Conservation (phyloP, 1,284 basidiomycete genomes). For the Boletellus deceptivus region DNA sequence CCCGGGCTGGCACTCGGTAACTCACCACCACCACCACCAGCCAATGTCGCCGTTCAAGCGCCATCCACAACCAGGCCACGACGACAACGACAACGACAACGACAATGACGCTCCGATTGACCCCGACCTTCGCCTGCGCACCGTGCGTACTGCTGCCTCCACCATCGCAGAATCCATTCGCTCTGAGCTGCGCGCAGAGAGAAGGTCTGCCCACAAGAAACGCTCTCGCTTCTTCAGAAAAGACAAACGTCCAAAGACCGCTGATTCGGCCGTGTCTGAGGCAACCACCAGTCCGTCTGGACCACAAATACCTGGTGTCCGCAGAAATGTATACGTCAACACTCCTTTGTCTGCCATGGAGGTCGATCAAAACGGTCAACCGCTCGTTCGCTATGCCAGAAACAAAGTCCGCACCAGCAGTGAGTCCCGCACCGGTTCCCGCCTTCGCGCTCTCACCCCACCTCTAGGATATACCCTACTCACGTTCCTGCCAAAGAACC, state of each 20-base stretch:
- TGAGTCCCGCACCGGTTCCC: constrained; percentile 41
- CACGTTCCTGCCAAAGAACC: constrained; percentile 92
- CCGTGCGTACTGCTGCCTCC: constrained; percentile 84
- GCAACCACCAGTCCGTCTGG: constrained; percentile 8
- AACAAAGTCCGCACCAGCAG: constrained; percentile 96
- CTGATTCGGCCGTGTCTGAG: constrained; percentile 24
- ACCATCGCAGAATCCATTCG: constrained; percentile 84
- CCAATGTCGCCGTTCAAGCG: constrained; percentile 35
- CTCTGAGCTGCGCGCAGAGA: constrained; percentile 70
- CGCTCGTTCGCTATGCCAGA: constrained; percentile 73
- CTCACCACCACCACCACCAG: background rate
- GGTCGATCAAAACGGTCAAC: constrained; percentile 73
- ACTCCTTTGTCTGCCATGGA: constrained; percentile 61
- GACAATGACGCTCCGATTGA: constrained; percentile 64
- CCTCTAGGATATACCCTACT: constrained; percentile 79
- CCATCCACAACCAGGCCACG: constrained; percentile 29
- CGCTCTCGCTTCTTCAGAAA: constrained; percentile 59
- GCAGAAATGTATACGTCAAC: constrained; percentile 85
- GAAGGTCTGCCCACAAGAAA: constrained; percentile 54
- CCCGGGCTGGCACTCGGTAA: constrained; percentile 1
- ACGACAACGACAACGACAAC: constrained; percentile 37
- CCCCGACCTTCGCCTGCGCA: constrained; percentile 81
- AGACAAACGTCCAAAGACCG: constrained; percentile 45
- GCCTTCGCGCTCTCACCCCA: constrained; percentile 7
- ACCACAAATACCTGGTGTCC: constrained; percentile 45